Evolutionary conservation across 768 basidiomycete species (phyloP).

Genomic region (Lactarius quietus): DNA sequence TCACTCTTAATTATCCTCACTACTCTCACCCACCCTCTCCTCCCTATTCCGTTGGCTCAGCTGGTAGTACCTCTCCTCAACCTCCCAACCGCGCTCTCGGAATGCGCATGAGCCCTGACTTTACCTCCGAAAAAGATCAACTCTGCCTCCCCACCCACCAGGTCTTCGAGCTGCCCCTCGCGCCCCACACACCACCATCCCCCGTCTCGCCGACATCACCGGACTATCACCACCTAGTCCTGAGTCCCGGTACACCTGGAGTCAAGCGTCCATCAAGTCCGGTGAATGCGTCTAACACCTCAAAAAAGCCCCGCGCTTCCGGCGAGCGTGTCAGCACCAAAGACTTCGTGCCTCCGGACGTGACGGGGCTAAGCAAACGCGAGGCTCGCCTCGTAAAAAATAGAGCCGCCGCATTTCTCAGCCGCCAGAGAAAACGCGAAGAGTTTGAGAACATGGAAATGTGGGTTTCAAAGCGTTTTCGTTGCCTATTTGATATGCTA

Average conservation of each 20-base stretch:
- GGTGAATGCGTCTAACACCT: constrained; percentile 26
- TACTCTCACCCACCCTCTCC: constrained; percentile 38
- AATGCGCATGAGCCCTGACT: constrained; percentile 47
- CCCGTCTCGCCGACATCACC: constrained; percentile 34
- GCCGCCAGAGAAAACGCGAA: constrained; percentile 86
- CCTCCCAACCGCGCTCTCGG: constrained; percentile 47
- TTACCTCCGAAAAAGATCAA: constrained; percentile 41
- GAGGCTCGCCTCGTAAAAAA: constrained; percentile 92
- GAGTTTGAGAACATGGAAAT: constrained; percentile 90
- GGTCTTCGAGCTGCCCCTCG: constrained; percentile 59
- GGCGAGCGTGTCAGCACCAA: constrained; percentile 58
- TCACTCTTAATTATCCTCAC: constrained; percentile 26
- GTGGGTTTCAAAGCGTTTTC: constrained; percentile 46
- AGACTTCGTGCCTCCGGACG: constrained; percentile 87
- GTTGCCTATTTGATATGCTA: constrained; percentile 13
- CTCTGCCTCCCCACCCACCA: constrained; percentile 68
- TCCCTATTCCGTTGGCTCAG: constrained; percentile 43
- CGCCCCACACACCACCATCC: constrained; percentile 33
- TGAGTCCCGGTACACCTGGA: constrained; percentile 14
- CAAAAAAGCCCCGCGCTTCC: constrained; percentile 47
- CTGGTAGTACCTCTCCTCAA: constrained; percentile 31
- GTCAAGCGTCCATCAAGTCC: constrained; percentile 34
- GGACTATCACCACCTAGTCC: constrained; percentile 24
- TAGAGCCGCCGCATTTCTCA: constrained; percentile 87
- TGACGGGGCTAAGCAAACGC: constrained; percentile 82